Evolutionary conservation across 495 filamentous ascomycete genomes (phyloP).

Genomic region (Pyrenula massariospora): DNA sequence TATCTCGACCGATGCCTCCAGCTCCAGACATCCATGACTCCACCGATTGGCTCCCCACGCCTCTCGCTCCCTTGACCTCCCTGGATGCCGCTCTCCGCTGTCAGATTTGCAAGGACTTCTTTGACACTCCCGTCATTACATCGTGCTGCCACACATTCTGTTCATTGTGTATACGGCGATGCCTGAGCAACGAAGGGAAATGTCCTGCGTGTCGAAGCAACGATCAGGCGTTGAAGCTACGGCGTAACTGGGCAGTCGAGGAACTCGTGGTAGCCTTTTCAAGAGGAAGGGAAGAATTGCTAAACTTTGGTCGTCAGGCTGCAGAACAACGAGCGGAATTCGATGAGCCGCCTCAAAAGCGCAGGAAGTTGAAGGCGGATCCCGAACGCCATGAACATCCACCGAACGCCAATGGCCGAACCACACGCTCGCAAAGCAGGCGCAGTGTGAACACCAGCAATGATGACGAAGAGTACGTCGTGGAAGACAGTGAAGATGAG

Average conservation of each 20-base stretch:
- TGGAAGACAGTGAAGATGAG: conserved; percentile 26
- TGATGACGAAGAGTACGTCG: conserved; percentile 18
- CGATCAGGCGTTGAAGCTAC: conserved; percentile 73
- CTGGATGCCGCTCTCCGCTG: conserved; percentile 85
- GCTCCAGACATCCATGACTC: conserved; percentile 66
- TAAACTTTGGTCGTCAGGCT: conserved; percentile 46
- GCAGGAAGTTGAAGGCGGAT: conserved; percentile 25
- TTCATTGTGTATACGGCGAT: conserved; percentile 83
- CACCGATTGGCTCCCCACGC: conserved; percentile 85
- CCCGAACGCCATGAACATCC: conserved; percentile 3
- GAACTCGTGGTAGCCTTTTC: conserved; percentile 76
- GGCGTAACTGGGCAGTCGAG: conserved; percentile 71
- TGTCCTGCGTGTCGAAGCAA: conserved; percentile 71
- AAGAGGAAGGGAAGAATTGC: conserved; percentile 44
- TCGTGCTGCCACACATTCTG: conserved; percentile 95
- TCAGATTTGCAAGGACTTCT: conserved; percentile 97
- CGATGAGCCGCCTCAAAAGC: conserved; percentile 41
- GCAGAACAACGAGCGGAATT: conserved; percentile 7
- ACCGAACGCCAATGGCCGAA: conserved; percentile 17
- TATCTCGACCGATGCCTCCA: conserved; percentile 22
- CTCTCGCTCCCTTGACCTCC: conserved; percentile 54
- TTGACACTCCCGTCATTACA: conserved; percentile 83
- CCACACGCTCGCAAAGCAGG: conserved; percentile 27
- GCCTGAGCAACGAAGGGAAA: conserved; percentile 65
- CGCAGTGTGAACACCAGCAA: conserved; percentile 10